phyloP scores from a whole-genome alignment of 257 asterid species.

The Avicennia marina region DNA sequence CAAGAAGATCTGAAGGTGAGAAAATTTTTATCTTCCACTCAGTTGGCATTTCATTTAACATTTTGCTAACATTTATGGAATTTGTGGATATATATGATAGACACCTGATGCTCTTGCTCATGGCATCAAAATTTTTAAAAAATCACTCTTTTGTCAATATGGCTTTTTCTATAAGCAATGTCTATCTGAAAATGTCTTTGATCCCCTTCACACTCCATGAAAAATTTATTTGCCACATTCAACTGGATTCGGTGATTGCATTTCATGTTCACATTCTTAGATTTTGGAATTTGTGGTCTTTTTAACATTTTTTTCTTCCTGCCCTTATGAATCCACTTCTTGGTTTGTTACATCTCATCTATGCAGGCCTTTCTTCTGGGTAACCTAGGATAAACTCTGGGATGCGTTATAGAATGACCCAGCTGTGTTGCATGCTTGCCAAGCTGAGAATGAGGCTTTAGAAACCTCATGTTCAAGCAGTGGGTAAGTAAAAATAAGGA shows the following conservation, averaged over 20 bases:
- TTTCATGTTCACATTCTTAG: too few relatives aligned
- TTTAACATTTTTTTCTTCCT: background rate
- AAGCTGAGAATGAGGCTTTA: constrained; percentile 19
- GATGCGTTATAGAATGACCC: constrained; percentile 15
- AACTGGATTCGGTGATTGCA: too few relatives aligned
- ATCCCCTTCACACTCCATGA: too few relatives aligned
- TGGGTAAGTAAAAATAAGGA: constrained; percentile 50
- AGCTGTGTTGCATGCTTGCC: constrained; percentile 21
- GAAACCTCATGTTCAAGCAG: constrained; percentile 31
- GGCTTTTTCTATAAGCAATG: too few relatives aligned
- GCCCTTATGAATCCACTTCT: background rate
- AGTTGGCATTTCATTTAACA: background rate
- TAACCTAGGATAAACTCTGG: constrained; percentile 17
- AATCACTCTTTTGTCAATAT: too few relatives aligned
- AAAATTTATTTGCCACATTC: too few relatives aligned
- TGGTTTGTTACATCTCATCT: background rate
- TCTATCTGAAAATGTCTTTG: too few relatives aligned
- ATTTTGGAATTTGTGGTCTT: background rate
- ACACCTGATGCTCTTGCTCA: too few relatives aligned
- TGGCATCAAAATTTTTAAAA: too few relatives aligned
- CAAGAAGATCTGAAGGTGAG: constrained; percentile 22
- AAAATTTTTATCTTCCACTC: background rate
- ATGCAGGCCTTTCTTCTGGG: constrained; percentile 23
- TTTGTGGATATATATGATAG: background rate
- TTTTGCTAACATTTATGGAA: background rate